These are phyloP conservation scores for Yarrowia sp. DNA, from an alignment of 805 yeast species.

Conservation along the genomic window DNA sequence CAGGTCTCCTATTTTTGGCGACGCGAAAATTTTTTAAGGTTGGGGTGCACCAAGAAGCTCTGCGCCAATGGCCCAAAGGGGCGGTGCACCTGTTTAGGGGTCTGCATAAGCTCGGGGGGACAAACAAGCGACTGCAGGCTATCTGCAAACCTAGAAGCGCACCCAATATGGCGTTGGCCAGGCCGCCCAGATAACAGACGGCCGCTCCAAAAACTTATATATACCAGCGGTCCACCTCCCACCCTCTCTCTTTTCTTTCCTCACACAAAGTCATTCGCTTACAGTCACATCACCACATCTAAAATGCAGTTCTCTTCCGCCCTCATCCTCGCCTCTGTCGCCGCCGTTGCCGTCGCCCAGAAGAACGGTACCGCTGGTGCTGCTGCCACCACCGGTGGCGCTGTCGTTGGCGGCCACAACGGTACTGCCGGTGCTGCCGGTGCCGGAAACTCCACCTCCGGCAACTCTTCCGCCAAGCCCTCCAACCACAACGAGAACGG, in stretches of 20 bases:
- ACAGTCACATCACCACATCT: slow-evolving; percentile 11
- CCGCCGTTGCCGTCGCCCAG: slow-evolving; percentile 46
- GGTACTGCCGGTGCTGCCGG: slow-evolving; percentile 41
- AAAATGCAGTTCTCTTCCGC: slow-evolving; percentile 49
- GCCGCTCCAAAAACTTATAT: slow-evolving; percentile 17
- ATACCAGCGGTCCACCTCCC: slow-evolving; percentile 1
- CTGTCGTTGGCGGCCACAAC: slow-evolving; percentile 39
- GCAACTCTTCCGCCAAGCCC: slow-evolving; percentile 45
- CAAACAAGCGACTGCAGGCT: slow-evolving; percentile 3
- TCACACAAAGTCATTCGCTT: slow-evolving; percentile 37
- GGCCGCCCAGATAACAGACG: slow-evolving; percentile 22
- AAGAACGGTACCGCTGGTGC: slow-evolving; percentile 40
- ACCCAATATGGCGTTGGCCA: slow-evolving; percentile 13
- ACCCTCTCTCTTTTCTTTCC: neutral
- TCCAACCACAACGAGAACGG: slow-evolving; percentile 46
- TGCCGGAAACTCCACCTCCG: slow-evolving; percentile 41
- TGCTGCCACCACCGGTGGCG: slow-evolving; percentile 42
- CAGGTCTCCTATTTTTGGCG: slow-evolving; percentile 23
- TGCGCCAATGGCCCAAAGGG: slow-evolving; percentile 15
- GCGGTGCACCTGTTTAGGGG: slow-evolving; percentile 35
- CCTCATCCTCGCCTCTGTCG: slow-evolving; percentile 45
- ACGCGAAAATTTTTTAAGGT: slow-evolving; percentile 20
- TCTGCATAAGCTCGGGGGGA: neutral
- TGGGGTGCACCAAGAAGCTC: too few species aligned
- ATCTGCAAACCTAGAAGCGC: slow-evolving; percentile 1